phyloP scores from a whole-genome alignment of 2,329 filamentous ascomycete species.

The Cryphonectria japonica region DNA sequence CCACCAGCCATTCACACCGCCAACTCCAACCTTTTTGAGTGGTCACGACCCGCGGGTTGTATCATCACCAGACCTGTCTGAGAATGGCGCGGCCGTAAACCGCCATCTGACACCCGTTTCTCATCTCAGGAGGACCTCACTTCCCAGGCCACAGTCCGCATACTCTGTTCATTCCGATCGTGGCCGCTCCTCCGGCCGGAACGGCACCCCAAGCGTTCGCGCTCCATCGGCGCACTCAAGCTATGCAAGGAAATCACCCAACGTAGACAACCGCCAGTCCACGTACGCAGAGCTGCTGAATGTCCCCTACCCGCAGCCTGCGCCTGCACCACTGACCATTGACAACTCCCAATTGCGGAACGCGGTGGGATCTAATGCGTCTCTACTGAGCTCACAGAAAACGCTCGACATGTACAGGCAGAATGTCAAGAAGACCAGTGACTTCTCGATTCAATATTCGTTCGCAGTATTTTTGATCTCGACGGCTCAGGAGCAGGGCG shows the following conservation, averaged over 20 bases:
- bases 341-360: constrained; percentile 82
- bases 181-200: constrained; percentile 61
- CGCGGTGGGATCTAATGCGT: constrained; percentile 85
- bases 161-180: constrained; percentile 78
- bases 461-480: constrained; percentile 95
- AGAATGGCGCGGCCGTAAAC: constrained; percentile 55
- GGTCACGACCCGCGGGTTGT: constrained; percentile 47
- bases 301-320: constrained; percentile 79
- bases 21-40: constrained; percentile 46
- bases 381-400: constrained; percentile 86
- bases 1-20: constrained; percentile 52
- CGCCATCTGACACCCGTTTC: constrained; percentile 66
- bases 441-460: constrained; percentile 88
- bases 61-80: constrained; percentile 57
- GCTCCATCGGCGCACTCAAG: constrained; percentile 55
- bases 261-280: constrained; percentile 50
- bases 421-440: constrained; percentile 96
- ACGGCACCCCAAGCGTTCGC: constrained; percentile 49
- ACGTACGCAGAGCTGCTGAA: constrained; percentile 66
- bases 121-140: constrained; percentile 57
- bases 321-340: constrained; percentile 66
- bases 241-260: constrained; percentile 48
- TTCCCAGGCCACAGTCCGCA: constrained; percentile 73
- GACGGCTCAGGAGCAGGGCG: constrained; percentile 77
- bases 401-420: constrained; percentile 97